Evolutionary conservation across 208 protist genomes (phyloP).

Genomic region (Borovskyia barvae): DNA sequence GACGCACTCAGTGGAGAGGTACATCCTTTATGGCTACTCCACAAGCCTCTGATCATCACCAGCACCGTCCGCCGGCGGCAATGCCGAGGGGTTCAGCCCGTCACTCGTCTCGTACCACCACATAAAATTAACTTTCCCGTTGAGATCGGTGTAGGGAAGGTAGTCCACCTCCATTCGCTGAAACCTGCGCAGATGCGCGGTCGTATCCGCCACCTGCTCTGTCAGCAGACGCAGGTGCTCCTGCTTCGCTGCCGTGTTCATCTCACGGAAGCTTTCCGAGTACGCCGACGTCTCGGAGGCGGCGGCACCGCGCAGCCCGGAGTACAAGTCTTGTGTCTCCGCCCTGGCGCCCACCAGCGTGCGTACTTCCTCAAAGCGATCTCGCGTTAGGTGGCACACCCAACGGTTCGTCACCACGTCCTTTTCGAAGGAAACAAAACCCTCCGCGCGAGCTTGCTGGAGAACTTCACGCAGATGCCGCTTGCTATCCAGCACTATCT

Average conservation of each 20-base stretch:
- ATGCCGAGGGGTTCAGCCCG: conserved; percentile 19
- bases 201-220: conserved; percentile 68
- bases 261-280: conserved; percentile 56
- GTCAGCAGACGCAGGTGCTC: conserved; percentile 62
- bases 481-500: conserved; percentile 89
- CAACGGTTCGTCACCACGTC: conserved; percentile 65
- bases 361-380: conserved; percentile 86
- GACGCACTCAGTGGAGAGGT: not conserved
- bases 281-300: conserved; percentile 67
- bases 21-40: conserved; percentile 9
- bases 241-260: conserved; percentile 65
- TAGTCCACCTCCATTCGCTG: conserved; percentile 89
- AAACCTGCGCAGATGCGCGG: conserved; percentile 65
- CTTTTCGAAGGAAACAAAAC: conserved; percentile 85
- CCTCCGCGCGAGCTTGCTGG: conserved; percentile 83
- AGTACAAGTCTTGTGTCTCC: conserved; percentile 41
- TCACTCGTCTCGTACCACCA: conserved; percentile 92
- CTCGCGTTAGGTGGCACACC: conserved; percentile 74
- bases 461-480: conserved; percentile 87
- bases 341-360: conserved; percentile 47
- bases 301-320: conserved; percentile 46
- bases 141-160: conserved; percentile 90
- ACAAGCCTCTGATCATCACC: conserved; percentile 8
- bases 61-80: conserved; percentile 36
- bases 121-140: conserved; percentile 93